Evolutionary conservation across 768 basidiomycete species (phyloP).

Genomic region (Tricholoma bakamatsutake): DNA sequence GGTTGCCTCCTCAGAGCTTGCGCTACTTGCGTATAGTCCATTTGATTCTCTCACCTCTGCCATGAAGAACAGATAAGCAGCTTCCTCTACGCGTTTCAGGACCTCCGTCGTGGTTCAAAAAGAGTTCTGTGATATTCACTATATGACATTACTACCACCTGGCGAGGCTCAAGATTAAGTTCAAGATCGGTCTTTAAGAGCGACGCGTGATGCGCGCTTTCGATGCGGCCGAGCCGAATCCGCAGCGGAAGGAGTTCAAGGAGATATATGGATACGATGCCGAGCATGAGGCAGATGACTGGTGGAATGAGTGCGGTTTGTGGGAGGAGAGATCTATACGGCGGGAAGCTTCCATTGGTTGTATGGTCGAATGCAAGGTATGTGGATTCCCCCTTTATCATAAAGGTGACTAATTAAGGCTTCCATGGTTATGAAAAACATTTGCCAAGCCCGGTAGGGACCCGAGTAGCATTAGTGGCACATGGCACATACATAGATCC

Average conservation of each 20-base stretch:
- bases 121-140: slow-evolving; percentile 37
- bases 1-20: no score
- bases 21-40: no score
- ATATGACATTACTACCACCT: slow-evolving; percentile 42
- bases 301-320: slow-evolving; percentile 53
- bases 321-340: slow-evolving; percentile 29
- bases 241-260: slow-evolving; percentile 42
- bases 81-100: slow-evolving; percentile 50
- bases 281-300: slow-evolving; percentile 54
- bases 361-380: no score
- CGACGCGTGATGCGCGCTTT: slow-evolving; percentile 21
- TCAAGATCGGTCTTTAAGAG: slow-evolving; percentile 35
- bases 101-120: slow-evolving; percentile 42
- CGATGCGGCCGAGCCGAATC: slow-evolving; percentile 8
- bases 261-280: slow-evolving; percentile 49
- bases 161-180: slow-evolving; percentile 33
- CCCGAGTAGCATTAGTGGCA: no score
- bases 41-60: slow-evolving; percentile 49
- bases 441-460: no score
- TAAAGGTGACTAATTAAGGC: no score
- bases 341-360: no score
- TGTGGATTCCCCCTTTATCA: no score
- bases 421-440: no score
- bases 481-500: no score
- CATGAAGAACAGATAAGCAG: slow-evolving; percentile 40